These are phyloP conservation scores for Nothomitra cinnamomea DNA, from an alignment of 2,329 filamentous ascomycete species.

Conservation along the genomic window DNA sequence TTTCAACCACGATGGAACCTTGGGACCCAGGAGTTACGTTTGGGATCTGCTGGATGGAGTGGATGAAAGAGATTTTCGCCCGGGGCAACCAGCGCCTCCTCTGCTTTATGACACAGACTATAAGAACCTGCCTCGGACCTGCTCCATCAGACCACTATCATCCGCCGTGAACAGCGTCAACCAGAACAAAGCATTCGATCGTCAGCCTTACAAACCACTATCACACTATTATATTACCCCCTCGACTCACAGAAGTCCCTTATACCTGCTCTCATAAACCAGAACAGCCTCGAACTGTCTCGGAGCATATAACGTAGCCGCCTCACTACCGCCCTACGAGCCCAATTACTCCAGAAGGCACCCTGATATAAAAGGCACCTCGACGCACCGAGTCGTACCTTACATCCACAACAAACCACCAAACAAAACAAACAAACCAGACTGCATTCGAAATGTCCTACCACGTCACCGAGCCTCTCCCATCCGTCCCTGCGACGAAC, in stretches of 20 bases:
- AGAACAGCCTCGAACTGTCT: too few species aligned
- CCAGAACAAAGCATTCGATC: neutral
- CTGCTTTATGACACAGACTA: neutral
- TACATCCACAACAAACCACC: neutral
- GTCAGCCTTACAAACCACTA: neutral
- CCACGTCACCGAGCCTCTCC: constrained; percentile 5
- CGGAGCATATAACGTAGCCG: too few species aligned
- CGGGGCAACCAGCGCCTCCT: neutral
- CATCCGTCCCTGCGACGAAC: neutral
- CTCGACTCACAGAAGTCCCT: too few species aligned
- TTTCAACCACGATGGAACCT: neutral
- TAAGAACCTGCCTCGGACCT: neutral
- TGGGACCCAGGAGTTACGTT: neutral
- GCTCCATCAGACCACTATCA: neutral
- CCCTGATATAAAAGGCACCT: neutral
- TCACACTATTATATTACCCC: neutral
- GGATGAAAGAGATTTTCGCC: neutral
- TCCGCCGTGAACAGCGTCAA: neutral
- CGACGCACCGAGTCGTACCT: neutral
- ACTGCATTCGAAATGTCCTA: neutral
- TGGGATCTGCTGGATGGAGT: neutral
- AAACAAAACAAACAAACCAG: neutral
- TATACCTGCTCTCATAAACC: too few species aligned
- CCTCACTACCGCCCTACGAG: too few species aligned
- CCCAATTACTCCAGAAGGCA: neutral